Evolutionary conservation across 139 green algal species (phyloP).

Genomic region (Choricystis sp.): DNA sequence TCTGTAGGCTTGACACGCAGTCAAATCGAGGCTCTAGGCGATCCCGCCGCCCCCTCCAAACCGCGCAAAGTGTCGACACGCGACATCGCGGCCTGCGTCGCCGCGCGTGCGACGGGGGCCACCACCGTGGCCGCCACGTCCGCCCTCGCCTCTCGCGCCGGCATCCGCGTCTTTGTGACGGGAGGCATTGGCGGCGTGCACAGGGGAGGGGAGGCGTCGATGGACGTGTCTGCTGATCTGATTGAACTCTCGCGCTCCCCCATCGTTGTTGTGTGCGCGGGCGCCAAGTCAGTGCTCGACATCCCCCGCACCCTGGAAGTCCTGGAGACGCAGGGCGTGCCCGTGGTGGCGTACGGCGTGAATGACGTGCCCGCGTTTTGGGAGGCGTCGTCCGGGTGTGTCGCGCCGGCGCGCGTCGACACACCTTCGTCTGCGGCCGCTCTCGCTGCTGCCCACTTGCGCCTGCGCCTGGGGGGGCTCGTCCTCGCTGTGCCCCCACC

Average conservation of each 20-base stretch:
- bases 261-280: conserved; percentile 86
- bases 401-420: conserved; percentile 33
- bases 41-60: conserved; percentile 20
- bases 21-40: conserved; percentile 24
- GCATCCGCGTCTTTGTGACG: conserved; percentile 69
- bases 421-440: conserved; percentile 34
- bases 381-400: conserved; percentile 51
- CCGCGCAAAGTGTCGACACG: conserved; percentile 67
- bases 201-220: conserved; percentile 55
- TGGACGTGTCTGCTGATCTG: conserved; percentile 84
- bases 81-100: conserved; percentile 61
- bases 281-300: conserved; percentile 89
- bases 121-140: conserved; percentile 93
- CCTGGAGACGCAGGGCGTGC: conserved; percentile 84
- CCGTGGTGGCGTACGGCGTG: conserved; percentile 53
- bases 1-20: conserved; percentile 37
- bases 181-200: conserved; percentile 65
- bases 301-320: conserved; percentile 91
- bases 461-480: conserved; percentile 32
- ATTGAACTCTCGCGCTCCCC: conserved; percentile 73
- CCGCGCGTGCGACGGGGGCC: conserved; percentile 44
- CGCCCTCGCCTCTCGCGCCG: conserved; percentile 63
- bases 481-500: conserved; percentile 71
- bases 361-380: conserved; percentile 97
- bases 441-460: conserved; percentile 24